Evolutionary conservation across 441 rosid species (phyloP).

Genomic region (Populus hybrid): DNA sequence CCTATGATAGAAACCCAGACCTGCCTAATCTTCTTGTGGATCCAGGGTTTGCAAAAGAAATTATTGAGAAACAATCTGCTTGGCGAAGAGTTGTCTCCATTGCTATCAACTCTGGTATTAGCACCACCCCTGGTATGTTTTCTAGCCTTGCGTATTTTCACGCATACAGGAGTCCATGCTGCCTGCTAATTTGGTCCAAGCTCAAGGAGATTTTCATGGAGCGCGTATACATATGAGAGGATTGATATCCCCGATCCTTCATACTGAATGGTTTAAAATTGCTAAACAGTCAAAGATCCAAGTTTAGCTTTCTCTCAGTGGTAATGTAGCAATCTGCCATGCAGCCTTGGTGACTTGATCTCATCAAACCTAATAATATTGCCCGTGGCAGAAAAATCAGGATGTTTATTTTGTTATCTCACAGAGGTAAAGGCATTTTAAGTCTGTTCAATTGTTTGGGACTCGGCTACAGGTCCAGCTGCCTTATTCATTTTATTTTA

Average conservation of each 20-base stretch:
- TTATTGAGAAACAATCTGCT: constrained; percentile 29
- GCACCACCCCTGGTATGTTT: constrained; percentile 30
- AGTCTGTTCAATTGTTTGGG: neutral
- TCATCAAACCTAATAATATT: constrained; percentile 16
- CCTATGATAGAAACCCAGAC: constrained; percentile 30
- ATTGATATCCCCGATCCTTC: constrained; percentile 23
- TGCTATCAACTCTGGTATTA: constrained; percentile 32
- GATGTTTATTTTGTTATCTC: constrained; percentile 11
- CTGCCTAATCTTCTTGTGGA: constrained; percentile 29
- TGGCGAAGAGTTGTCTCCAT: constrained; percentile 34
- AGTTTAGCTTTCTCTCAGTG: constrained; percentile 1
- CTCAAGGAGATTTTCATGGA: neutral
- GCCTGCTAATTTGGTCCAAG: too few species aligned
- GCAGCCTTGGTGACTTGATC: neutral
- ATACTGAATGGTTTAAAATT: constrained; percentile 34
- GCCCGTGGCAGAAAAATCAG: constrained; percentile 10
- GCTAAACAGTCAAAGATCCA: constrained; percentile 29
- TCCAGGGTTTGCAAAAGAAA: constrained; percentile 35
- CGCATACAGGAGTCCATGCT: too few species aligned
- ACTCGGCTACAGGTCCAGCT: neutral
- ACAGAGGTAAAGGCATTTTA: neutral
- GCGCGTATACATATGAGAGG: constrained; percentile 33
- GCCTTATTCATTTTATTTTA: neutral
- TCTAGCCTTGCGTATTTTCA: too few species aligned
- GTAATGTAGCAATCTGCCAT: constrained; percentile 9